These are phyloP conservation scores for Leishmania tarentolae DNA, from an alignment of 208 protist genomes.

Conservation along the genomic window DNA sequence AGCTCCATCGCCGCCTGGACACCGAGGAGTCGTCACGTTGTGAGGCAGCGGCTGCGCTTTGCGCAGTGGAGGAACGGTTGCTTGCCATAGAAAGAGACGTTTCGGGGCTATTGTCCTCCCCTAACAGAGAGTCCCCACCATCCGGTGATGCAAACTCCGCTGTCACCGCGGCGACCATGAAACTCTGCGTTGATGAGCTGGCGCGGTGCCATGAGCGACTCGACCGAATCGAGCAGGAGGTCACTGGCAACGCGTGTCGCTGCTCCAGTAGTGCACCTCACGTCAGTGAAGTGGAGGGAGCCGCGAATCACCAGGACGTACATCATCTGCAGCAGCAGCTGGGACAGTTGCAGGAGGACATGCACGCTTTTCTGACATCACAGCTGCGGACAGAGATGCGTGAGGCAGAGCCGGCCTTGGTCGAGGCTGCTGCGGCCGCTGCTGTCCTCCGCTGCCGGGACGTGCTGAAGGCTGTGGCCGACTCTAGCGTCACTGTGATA, in stretches of 20 bases:
- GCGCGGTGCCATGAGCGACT: slow-evolving; percentile 17
- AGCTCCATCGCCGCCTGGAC: slow-evolving; percentile 2
- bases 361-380: neutral
- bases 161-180: neutral
- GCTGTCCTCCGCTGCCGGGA: slow-evolving; percentile 7
- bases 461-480: neutral
- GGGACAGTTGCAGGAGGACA: neutral
- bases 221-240: slow-evolving; percentile 12
- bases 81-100: neutral
- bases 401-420: neutral
- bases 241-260: neutral
- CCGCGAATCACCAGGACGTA: neutral
- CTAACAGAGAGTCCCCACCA: neutral
- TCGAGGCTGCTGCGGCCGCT: neutral
- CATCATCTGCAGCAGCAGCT: slow-evolving; percentile 7
- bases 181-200: slow-evolving; percentile 1
- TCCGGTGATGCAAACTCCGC: neutral
- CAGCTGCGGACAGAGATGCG: slow-evolving; percentile 1
- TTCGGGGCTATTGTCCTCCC: slow-evolving; percentile 3
- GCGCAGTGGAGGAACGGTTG: neutral
- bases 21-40: slow-evolving; percentile 4
- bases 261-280: neutral
- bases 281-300: neutral
- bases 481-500: neutral
- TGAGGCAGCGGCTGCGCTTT: neutral